Evolutionary conservation across 805 yeast genomes (phyloP).

Genomic region (Suhomyces prunicola): DNA sequence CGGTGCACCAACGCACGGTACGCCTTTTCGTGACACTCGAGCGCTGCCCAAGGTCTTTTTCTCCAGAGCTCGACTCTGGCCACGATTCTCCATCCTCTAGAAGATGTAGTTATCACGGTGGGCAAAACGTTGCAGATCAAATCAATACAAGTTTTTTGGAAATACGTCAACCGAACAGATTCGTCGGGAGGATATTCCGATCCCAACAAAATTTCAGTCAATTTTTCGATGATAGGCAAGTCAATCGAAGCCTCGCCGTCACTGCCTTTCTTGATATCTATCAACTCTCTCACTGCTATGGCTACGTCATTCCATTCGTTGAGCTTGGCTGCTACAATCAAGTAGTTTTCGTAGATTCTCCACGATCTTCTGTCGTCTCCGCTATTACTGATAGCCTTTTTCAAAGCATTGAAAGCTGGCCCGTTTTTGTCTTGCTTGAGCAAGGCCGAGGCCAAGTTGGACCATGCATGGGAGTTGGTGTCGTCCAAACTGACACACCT

Average conservation of each 20-base stretch:
- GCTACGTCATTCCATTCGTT: slow-evolving; percentile 89
- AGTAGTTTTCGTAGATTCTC: slow-evolving; percentile 87
- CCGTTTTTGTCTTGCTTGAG: slow-evolving; percentile 58
- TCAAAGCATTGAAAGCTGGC: slow-evolving; percentile 83
- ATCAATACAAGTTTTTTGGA: slow-evolving; percentile 66
- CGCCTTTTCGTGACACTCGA: slow-evolving; percentile 84
- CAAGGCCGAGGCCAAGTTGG: slow-evolving; percentile 81
- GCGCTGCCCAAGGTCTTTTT: slow-evolving; percentile 79
- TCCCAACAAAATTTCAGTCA: slow-evolving; percentile 61
- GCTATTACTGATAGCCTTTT: slow-evolving; percentile 69
- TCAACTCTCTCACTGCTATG: slow-evolving; percentile 63
- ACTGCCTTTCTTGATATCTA: slow-evolving; percentile 53
- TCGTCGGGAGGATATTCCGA: slow-evolving; percentile 44
- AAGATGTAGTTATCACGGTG: slow-evolving; percentile 58
- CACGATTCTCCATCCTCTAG: slow-evolving; percentile 78
- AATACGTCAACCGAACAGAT: slow-evolving; percentile 45
- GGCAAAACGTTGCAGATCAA: slow-evolving; percentile 72
- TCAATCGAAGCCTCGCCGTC: slow-evolving; percentile 68
- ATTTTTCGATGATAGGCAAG: slow-evolving; percentile 67
- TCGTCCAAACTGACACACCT: slow-evolving; percentile 87
- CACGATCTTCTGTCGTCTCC: slow-evolving; percentile 69
- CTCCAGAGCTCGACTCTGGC: slow-evolving; percentile 88
- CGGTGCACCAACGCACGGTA: slow-evolving; percentile 66
- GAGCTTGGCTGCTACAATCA: slow-evolving; percentile 75
- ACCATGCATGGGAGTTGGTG: slow-evolving; percentile 80